These are phyloP conservation scores for Ogataea angusta DNA, from an alignment of 805 yeast genomes.

Conservation along the genomic window DNA sequence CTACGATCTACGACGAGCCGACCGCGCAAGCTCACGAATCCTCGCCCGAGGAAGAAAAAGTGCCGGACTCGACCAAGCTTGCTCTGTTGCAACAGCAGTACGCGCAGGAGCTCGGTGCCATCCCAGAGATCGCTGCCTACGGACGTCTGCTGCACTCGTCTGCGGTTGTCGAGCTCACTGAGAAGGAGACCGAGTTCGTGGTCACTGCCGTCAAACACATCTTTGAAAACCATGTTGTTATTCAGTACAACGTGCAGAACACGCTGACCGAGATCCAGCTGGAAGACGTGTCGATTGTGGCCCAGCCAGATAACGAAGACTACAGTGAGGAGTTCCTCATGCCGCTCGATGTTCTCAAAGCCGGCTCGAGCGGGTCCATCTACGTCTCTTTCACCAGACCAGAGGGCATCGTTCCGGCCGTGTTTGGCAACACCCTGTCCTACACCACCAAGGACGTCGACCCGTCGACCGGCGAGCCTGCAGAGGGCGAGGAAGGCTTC, in stretches of 20 bases:
- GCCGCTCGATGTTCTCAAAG: constrained; percentile 68
- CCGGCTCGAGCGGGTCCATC: constrained; percentile 67
- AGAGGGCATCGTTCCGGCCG: constrained; percentile 35
- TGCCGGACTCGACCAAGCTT: constrained; percentile 28
- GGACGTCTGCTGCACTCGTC: constrained; percentile 79
- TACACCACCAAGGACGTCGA: constrained; percentile 80
- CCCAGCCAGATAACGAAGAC: constrained; percentile 57
- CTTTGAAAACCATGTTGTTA: constrained; percentile 66
- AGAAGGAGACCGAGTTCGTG: constrained; percentile 88
- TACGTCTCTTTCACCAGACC: constrained; percentile 75
- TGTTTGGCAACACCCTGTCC: constrained; percentile 63
- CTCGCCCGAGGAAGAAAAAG: constrained; percentile 28
- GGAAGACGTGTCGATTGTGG: constrained; percentile 70
- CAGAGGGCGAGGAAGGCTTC: constrained; percentile 75
- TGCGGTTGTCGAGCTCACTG: constrained; percentile 66
- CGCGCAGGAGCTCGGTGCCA: constrained; percentile 62
- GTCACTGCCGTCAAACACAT: constrained; percentile 82
- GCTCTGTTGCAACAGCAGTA: constrained; percentile 57
- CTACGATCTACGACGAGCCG: constrained; percentile 29
- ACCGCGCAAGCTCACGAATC: constrained; percentile 20
- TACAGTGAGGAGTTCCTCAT: constrained; percentile 68
- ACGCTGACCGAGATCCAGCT: constrained; percentile 76
- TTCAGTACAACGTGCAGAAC: constrained; percentile 82
- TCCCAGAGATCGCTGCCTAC: constrained; percentile 69
- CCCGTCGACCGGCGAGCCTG: constrained; percentile 64